Evolutionary conservation across 495 filamentous ascomycete genomes (phyloP).

Genomic region (Penicillium parvum): DNA sequence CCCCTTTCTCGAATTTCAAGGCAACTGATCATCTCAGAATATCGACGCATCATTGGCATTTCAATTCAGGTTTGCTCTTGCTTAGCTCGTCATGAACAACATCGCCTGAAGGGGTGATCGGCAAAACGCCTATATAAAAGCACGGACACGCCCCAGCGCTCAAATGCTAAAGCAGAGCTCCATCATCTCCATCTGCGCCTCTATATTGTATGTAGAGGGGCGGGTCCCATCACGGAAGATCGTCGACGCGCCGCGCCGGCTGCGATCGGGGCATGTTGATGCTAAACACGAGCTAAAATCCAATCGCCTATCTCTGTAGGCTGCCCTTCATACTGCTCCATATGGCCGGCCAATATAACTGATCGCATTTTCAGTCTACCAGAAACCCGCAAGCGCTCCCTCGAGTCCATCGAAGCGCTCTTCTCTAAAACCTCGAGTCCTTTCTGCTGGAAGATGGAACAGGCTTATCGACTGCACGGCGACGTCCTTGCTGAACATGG

Average conservation of each 20-base stretch:
- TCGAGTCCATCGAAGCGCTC: constrained; percentile 56
- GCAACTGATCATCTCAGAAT: too few relatives aligned
- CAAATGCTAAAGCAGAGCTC: not conserved
- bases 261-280: too few relatives aligned
- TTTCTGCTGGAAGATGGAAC: constrained; percentile 38
- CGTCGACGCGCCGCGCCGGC: too few relatives aligned
- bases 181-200: constrained; percentile 19
- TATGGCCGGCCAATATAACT: not conserved
- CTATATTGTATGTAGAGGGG: too few relatives aligned
- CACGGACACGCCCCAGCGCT: not conserved
- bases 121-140: constrained; percentile 9
- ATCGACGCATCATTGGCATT: too few relatives aligned
- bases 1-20: too few relatives aligned
- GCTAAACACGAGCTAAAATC: too few relatives aligned
- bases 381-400: constrained; percentile 52
- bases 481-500: constrained; percentile 29
- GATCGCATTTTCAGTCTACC: constrained; percentile 42
- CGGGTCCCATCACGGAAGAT: too few relatives aligned
- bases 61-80: too few relatives aligned
- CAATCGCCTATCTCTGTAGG: constrained; percentile 45
- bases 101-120: constrained; percentile 9
- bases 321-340: not conserved
- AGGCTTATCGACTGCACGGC: constrained; percentile 31
- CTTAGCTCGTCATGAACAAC: not conserved
- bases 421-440: constrained; percentile 40